These are phyloP conservation scores for Skeletonema grethae DNA, from an alignment of 108 stramenopile genomes.

Conservation along the genomic window DNA sequence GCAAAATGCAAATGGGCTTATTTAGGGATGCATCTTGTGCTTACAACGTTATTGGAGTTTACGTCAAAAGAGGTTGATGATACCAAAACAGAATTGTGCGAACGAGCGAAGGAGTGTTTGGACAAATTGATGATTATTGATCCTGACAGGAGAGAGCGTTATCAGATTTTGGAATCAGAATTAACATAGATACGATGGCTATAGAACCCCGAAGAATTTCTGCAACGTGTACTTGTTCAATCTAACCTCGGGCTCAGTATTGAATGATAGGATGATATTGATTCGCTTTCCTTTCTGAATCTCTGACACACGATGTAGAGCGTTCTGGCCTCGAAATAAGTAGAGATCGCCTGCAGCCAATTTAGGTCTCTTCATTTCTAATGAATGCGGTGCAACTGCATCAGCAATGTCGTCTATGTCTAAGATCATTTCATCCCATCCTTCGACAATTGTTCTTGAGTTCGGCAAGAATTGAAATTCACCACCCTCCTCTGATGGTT, in stretches of 20 bases:
- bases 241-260: conserved; percentile 17
- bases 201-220: conserved; percentile 32
- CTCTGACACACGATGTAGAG: conserved; percentile 38
- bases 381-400: conserved; percentile 7
- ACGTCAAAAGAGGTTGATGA: conserved; percentile 1
- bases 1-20: conserved; percentile 54
- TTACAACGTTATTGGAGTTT: conserved; percentile 36
- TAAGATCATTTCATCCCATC: conserved; percentile 32
- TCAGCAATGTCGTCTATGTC: not conserved
- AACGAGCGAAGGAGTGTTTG: conserved; percentile 42
- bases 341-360: conserved; percentile 35
- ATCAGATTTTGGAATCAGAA: conserved; percentile 27
- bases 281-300: conserved; percentile 33
- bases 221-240: conserved; percentile 30
- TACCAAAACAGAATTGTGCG: conserved; percentile 11
- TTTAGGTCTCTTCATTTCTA: conserved; percentile 17
- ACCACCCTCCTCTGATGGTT: conserved; percentile 28
- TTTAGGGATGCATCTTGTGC: conserved; percentile 48
- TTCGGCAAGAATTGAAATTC: conserved; percentile 38
- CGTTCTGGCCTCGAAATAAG: conserved; percentile 36
- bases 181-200: not conserved
- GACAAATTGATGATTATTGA: conserved; percentile 33
- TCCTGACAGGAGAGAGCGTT: conserved; percentile 40
- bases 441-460: conserved; percentile 26
- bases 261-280: conserved; percentile 42